Evolutionary conservation across 176 grass and related monocot species (phyloP).

Genomic region (Olyra latifolia): DNA sequence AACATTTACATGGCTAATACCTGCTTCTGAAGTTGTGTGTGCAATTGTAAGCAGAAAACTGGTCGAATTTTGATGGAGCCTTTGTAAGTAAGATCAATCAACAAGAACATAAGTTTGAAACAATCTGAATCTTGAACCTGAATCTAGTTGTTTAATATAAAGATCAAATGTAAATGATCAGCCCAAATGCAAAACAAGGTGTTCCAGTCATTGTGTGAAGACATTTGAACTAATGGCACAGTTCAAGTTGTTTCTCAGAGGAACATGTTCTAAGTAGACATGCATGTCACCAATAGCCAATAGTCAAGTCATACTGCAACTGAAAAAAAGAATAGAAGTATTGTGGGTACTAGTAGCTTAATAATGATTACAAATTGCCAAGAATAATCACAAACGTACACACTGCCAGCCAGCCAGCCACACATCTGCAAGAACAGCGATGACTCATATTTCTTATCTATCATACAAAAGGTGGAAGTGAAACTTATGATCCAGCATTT

Average conservation of each 20-base stretch:
- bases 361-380: conserved; percentile 35
- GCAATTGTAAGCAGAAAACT: background rate
- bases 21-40: background rate
- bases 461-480: conserved; percentile 36
- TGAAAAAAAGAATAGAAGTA: conserved; percentile 39
- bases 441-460: conserved; percentile 40
- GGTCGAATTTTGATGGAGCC: background rate
- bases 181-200: background rate
- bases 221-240: background rate
- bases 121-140: no score
- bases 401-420: conserved; percentile 29
- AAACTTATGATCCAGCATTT: conserved; percentile 45
- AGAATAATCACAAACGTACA: conserved; percentile 54
- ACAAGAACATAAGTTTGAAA: background rate
- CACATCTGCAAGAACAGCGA: conserved; percentile 3
- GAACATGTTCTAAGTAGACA: background rate
- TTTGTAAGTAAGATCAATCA: background rate
- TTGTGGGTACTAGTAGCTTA: conserved; percentile 35
- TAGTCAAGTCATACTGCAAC: conserved; percentile 24
- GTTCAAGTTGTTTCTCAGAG: background rate
- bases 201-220: background rate
- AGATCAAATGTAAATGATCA: background rate
- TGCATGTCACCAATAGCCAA: conserved; percentile 13
- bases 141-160: background rate
- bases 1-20: background rate